Base-by-base conservation (phyloP, 495 filamentous ascomycete genomes). In the Hyphodiscus hymeniophilus region DNA sequence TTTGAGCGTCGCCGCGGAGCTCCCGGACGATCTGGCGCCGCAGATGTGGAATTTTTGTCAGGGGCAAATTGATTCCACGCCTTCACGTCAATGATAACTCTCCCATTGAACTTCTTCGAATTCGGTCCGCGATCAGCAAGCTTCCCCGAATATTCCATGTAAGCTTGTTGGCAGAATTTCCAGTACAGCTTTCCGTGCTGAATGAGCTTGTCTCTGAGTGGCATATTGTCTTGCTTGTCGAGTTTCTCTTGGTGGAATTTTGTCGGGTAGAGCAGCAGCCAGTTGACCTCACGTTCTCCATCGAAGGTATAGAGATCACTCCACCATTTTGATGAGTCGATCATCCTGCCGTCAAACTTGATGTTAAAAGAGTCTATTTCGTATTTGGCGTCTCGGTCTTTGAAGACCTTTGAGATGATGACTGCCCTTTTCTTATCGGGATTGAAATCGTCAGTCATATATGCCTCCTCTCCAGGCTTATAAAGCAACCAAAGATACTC, bases 301-400 rank as follows among this genome's bases (percentile, higher is more conserved):
- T 46, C 33, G 23, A 52, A 52, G 0, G 41, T 42, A 3, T 12
- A 28, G 24, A 52, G 36, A 2, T 22, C 21, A 23, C 23, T 22
- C 2, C 28, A 7, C 13, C 22, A 6, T 17, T 11, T 21, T 2
- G 22, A 39, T n/a, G 22, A 32, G 11, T 28, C 42, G n/a, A 52
- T 12, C 3, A 16, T 21, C 7, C 11, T 13, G 7, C 49, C 49
- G 38, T 52, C 24, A 23, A 22, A 52, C 12, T 44, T 18, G 13
- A 52, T 17, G 24, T 40, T 21, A 26, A 42, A 46, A 10, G 38
- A 12, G 3, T 28, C 79, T 77, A 82, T 35, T 74, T 82, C 48
- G 50, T 41, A 8, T 61, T 51, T 17, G 28, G 50, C n/a, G 5
- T 20, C 38, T 5, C 21, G 7, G 15, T 10, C 3, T 4, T 31